phyloP scores from a whole-genome alignment of 2,329 filamentous ascomycete species.

The Beauveria sp. region DNA sequence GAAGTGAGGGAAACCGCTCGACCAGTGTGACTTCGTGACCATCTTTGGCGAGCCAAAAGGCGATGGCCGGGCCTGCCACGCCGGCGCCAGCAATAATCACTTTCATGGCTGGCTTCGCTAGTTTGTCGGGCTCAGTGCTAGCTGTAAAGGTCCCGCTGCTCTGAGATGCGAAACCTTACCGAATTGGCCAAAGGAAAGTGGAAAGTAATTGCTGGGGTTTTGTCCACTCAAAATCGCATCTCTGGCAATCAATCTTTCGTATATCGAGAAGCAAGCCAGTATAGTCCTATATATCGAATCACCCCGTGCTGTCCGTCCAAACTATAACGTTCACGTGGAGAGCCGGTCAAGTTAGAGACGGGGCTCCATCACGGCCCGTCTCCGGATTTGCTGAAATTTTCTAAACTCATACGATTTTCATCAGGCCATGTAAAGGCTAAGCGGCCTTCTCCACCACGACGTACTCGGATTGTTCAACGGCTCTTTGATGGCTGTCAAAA shows the following conservation, averaged over 20 bases:
- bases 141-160: neutral
- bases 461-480: neutral
- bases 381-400: neutral
- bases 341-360: neutral
- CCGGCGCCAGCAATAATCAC: conserved; percentile 8
- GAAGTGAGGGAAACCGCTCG: conserved; percentile 28
- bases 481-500: neutral
- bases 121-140: neutral
- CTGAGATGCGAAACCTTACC: neutral
- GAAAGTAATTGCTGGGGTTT: neutral
- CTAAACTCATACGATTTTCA: conserved; percentile 6
- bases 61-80: conserved; percentile 5
- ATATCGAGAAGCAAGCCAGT: neutral
- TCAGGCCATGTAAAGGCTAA: neutral
- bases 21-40: conserved; percentile 23
- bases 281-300: neutral
- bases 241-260: neutral
- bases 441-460: neutral
- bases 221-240: neutral
- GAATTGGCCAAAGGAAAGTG: no score
- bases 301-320: neutral
- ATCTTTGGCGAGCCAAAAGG: conserved; percentile 8
- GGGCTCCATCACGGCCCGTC: neutral
- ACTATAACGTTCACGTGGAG: neutral
- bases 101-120: neutral